Conservation (phyloP, 1,284 basidiomycete genomes). For the Apiotrichum sp. region DNA sequence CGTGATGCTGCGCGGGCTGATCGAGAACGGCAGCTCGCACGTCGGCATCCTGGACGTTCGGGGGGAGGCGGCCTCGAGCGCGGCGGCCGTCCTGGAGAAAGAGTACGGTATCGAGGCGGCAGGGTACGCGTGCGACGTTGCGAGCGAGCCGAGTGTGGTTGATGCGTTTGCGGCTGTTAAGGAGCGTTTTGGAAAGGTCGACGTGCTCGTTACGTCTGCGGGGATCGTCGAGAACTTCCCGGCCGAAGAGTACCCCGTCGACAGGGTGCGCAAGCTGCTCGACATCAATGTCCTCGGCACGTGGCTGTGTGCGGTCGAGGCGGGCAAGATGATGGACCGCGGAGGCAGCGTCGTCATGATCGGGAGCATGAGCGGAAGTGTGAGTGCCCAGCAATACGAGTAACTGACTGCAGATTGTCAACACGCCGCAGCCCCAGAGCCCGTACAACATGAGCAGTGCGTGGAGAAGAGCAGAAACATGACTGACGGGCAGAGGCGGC, state of each 20-base stretch:
- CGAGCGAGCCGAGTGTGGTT: slow-evolving; percentile 71
- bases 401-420: slow-evolving; percentile 60
- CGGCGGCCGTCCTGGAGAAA: slow-evolving; percentile 66
- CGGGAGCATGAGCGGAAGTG: slow-evolving; percentile 82
- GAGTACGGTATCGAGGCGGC: slow-evolving; percentile 58
- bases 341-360: slow-evolving; percentile 77
- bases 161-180: slow-evolving; percentile 63
- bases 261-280: slow-evolving; percentile 72
- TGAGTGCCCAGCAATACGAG: slow-evolving; percentile 50
- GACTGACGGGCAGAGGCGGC: slow-evolving; percentile 38
- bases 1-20: slow-evolving; percentile 81
- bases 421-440: slow-evolving; percentile 82
- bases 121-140: slow-evolving; percentile 81
- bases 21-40: slow-evolving; percentile 71
- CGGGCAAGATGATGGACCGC: slow-evolving; percentile 60
- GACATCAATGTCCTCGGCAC: slow-evolving; percentile 83
- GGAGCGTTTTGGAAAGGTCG: slow-evolving; percentile 59
- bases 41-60: slow-evolving; percentile 81
- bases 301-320: slow-evolving; percentile 90
- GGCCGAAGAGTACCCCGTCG: slow-evolving; percentile 82
- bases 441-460: slow-evolving; percentile 88
- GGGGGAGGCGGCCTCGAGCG: slow-evolving; percentile 62
- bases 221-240: slow-evolving; percentile 90
- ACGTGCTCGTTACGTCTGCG: slow-evolving; percentile 73
- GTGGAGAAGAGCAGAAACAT: slow-evolving; percentile 10